Evolutionary conservation across 768 basidiomycete genomes (phyloP).

Genomic region (Lactifluus piperatus): DNA sequence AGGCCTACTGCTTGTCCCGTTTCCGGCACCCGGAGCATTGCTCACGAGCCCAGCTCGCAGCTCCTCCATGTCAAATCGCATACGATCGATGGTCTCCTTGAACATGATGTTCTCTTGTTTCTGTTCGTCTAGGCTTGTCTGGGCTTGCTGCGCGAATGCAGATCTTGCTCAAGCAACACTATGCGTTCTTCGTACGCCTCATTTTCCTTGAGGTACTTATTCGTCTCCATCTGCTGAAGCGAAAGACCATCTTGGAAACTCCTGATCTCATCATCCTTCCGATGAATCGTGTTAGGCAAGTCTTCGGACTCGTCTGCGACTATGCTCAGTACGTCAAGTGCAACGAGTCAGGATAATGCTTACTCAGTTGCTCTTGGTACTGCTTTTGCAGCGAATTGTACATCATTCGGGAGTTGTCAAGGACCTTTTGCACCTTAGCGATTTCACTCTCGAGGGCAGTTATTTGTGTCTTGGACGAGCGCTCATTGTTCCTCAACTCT

Average conservation of each 20-base stretch:
- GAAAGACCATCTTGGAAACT: conserved; percentile 49
- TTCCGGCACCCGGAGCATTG: conserved; percentile 28
- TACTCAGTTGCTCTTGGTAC: conserved; percentile 82
- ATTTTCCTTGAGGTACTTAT: conserved; percentile 60
- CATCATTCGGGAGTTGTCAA: conserved; percentile 64
- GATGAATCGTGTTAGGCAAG: conserved; percentile 63
- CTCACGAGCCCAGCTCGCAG: no score
- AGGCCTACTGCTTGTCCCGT: conserved; percentile 41
- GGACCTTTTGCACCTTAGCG: conserved; percentile 57
- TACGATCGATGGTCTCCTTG: conserved; percentile 92
- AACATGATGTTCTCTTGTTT: conserved; percentile 90
- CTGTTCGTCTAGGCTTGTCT: no score
- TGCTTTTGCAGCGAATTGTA: no score
- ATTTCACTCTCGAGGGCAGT: conserved; percentile 69
- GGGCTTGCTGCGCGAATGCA: no score
- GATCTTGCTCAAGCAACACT: no score
- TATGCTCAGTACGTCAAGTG: neutral
- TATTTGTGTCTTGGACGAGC: conserved; percentile 59
- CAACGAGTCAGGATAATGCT: conserved; percentile 24
- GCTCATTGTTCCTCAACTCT: conserved; percentile 80
- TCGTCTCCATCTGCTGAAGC: conserved; percentile 55
- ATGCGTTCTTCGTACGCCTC: no score
- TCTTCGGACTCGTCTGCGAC: conserved; percentile 63
- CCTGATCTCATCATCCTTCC: conserved; percentile 66
- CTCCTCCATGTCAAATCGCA: conserved; percentile 94